These are phyloP conservation scores for Secale cereale DNA, from an alignment of 176 grass and related monocot species.

Conservation along the genomic window DNA sequence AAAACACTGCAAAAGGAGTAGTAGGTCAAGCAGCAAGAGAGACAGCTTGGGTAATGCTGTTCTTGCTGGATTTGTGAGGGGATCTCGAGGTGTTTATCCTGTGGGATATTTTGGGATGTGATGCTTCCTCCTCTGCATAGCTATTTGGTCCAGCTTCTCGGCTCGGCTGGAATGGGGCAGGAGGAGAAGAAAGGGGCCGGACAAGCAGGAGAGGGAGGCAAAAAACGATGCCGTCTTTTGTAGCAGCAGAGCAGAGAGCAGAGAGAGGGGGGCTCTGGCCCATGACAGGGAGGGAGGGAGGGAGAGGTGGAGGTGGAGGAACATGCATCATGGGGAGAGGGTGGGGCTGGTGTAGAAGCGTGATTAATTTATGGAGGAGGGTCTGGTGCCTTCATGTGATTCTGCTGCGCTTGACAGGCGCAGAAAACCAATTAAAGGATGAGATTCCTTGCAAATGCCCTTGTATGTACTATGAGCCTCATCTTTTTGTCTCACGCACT, in stretches of 20 bases:
- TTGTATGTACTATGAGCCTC: background rate
- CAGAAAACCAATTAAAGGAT: conserved; percentile 10
- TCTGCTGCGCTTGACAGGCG: conserved; percentile 24
- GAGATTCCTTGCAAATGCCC: conserved; percentile 30
- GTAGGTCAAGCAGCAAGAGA: conserved; percentile 13
- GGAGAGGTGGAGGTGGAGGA: background rate
- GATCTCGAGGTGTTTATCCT: conserved; percentile 15
- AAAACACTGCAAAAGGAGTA: background rate
- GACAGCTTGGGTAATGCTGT: conserved; percentile 17
- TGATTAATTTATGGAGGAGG: conserved; percentile 37
- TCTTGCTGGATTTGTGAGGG: conserved; percentile 10
- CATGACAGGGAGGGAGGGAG: background rate
- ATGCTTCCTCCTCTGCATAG: conserved; percentile 32
- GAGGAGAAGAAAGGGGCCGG: conserved; percentile 18
- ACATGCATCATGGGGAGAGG: conserved; percentile 37
- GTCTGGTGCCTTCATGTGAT: conserved; percentile 49
- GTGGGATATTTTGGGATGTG: background rate
- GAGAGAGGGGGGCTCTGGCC: background rate
- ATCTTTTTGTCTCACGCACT: background rate
- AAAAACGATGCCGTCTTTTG: conserved; percentile 45
- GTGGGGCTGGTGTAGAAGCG: conserved; percentile 29
- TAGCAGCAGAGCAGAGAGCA: conserved; percentile 11
- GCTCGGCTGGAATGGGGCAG: conserved; percentile 23
- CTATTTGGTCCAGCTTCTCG: conserved; percentile 13
- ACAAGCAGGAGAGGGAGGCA: conserved; percentile 25